Evolutionary conservation across 306 rosid genomes (phyloP).

Genomic region (Glycine latifolia): DNA sequence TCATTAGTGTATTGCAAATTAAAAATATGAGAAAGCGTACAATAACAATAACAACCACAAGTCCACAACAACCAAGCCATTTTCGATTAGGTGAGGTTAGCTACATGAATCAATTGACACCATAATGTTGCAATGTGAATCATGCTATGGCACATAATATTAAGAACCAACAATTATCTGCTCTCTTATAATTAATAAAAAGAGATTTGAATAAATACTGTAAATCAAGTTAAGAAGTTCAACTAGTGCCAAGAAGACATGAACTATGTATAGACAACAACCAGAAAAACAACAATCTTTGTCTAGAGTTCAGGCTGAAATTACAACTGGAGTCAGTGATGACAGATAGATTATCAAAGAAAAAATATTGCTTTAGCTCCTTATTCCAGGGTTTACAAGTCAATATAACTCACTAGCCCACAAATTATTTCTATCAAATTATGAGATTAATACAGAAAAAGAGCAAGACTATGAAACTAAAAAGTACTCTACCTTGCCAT

Average conservation of each 20-base stretch:
- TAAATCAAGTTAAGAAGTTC: background rate
- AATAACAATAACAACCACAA: no score
- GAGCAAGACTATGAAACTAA: background rate
- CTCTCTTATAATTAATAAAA: no score
- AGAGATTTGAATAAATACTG: background rate
- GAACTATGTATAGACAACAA: background rate
- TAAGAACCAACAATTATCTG: no score
- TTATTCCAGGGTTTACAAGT: background rate
- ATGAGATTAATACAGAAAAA: background rate
- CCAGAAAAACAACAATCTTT: background rate
- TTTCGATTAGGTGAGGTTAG: no score
- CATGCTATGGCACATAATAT: no score
- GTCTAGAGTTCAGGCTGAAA: background rate
- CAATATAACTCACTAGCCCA: background rate
- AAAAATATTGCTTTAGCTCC: background rate
- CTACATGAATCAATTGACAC: no score
- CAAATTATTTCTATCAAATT: background rate
- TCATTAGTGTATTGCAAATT: no score
- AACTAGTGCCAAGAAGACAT: background rate
- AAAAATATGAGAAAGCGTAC: no score
- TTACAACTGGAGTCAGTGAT: background rate
- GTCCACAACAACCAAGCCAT: no score
- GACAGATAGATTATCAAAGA: background rate
- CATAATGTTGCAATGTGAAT: no score
- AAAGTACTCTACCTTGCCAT: slow-evolving; percentile 73